Conservation (phyloP, 2,329 filamentous ascomycete species). For the Blastomyces parvus region DNA sequence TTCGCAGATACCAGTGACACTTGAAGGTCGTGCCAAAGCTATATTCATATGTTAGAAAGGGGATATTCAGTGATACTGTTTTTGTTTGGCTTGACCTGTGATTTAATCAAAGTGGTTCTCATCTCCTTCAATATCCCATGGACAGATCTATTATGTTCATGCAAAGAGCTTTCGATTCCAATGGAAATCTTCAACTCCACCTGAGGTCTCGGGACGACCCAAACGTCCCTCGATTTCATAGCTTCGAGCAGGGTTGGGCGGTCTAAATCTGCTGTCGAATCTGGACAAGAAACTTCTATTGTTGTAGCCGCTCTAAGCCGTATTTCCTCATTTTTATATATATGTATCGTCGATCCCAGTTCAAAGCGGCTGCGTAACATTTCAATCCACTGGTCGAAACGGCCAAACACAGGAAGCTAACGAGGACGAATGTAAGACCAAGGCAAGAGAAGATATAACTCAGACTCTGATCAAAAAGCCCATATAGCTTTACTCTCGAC, state of each 20-base stretch:
- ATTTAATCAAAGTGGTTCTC: not conserved
- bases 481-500: not conserved
- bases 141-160: slow-evolving; percentile 10
- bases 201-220: slow-evolving; percentile 24
- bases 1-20: not conserved
- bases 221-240: slow-evolving; percentile 16
- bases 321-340: slow-evolving; percentile 11
- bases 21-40: slow-evolving; percentile 2
- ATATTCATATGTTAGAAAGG: not conserved
- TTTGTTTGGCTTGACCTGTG: slow-evolving; percentile 17
- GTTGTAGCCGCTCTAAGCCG: slow-evolving; percentile 19
- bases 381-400: not conserved
- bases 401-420: not conserved
- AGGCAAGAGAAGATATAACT: not conserved
- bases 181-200: slow-evolving; percentile 23
- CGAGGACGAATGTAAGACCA: not conserved
- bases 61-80: slow-evolving; percentile 13
- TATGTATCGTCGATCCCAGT: slow-evolving; percentile 12
- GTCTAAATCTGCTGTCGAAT: not conserved
- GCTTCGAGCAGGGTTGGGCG: slow-evolving; percentile 8
- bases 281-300: slow-evolving; percentile 12
- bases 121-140: slow-evolving; percentile 16
- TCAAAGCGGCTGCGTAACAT: slow-evolving; percentile 8
- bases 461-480: too few relatives aligned
- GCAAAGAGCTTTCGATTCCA: slow-evolving; percentile 8